Base-by-base conservation (phyloP, 2,329 filamentous ascomycete genomes). In the Penicillium expansum region DNA sequence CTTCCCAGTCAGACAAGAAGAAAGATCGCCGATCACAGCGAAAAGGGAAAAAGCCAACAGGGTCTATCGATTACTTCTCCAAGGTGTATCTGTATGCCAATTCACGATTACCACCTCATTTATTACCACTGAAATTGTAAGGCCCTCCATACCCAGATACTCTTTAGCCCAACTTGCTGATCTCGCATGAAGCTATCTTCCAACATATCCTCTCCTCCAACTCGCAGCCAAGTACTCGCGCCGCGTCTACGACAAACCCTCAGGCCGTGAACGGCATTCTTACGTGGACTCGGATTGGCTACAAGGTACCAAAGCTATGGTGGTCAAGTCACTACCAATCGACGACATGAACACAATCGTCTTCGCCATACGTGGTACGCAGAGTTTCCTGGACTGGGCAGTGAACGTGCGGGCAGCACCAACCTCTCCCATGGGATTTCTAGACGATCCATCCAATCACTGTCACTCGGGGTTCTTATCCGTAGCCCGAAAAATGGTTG, bases 301-400 rank as follows among this genome's bases (percentile, higher is more conserved):
- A 20, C 80, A 83, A 4, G 90, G 90, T n/a, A 89, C 90, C 1
- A 93, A 92, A 70, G 88, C 91, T 24, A 93, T 93, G 87, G 86
- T 90, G 16, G 86, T 95, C 69, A 93, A 92, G 69, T 91, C 88
- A 0, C 82, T 92, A 0, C 85, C 90, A 1, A 85, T 92, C 69
- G 90, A 94, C 67, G 81, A 90, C 66, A 86, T 87, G 77, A 85
- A 90, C 69, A 87, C 87, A 18, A 87, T 96, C 54, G 88, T 95
- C 11, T 90, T 96, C 67, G 90, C 91, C 14, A 90, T 96, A 60
- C 85, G 91, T 20, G 91, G 91, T 20, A 91, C 87, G 0, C 85
- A 90, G 24, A 89, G 85, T 7, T 89, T 94, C 64, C 86, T 89
- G 77, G 91, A 96, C 74, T 96, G 91, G 91, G 83, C 88, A 1